These are phyloP conservation scores for Geoglossum cookeanum DNA, from an alignment of 2,329 filamentous ascomycete species.

Conservation along the genomic window DNA sequence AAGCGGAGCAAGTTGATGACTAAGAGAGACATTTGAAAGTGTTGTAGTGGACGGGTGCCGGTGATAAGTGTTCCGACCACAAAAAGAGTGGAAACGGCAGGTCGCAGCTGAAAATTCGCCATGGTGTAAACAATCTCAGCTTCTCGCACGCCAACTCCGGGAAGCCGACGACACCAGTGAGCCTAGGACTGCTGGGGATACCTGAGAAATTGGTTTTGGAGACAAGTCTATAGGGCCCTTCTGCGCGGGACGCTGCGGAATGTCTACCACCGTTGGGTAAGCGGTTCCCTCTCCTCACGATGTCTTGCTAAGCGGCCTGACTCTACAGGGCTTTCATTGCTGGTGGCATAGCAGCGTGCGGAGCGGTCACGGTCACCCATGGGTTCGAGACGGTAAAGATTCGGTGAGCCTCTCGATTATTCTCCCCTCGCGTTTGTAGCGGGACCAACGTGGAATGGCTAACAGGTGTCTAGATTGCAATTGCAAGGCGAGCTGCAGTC, in stretches of 20 bases:
- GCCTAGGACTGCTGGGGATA: neutral
- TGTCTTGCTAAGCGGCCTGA: no score
- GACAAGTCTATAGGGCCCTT: neutral
- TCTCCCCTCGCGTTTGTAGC: neutral
- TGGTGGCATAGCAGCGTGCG: constrained; percentile 89
- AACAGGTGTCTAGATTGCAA: constrained; percentile 49
- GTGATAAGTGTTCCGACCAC: neutral
- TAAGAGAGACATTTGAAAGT: neutral
- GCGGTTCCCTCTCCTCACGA: constrained; percentile 3
- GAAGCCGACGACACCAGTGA: neutral
- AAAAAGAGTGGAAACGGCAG: no score
- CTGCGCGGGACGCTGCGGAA: constrained; percentile 12
- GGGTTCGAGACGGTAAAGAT: constrained; percentile 99
- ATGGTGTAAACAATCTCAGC: no score
- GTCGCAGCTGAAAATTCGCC: no score
- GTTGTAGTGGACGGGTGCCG: neutral
- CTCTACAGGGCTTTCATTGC: constrained; percentile 66
- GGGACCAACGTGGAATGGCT: neutral
- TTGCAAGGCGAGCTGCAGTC: constrained; percentile 86
- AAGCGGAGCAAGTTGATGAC: no score
- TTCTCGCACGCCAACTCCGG: no score
- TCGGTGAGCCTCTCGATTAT: constrained; percentile 35
- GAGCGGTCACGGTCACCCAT: constrained; percentile 92
- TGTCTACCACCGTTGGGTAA: constrained; percentile 36
- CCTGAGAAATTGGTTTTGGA: neutral